A percentile compares a stretch with the other conserved stretches of the same genome.
phyloP scores from a whole-genome alignment of 2,329 filamentous ascomycete genomes.

The Alternaria triticina region DNA sequence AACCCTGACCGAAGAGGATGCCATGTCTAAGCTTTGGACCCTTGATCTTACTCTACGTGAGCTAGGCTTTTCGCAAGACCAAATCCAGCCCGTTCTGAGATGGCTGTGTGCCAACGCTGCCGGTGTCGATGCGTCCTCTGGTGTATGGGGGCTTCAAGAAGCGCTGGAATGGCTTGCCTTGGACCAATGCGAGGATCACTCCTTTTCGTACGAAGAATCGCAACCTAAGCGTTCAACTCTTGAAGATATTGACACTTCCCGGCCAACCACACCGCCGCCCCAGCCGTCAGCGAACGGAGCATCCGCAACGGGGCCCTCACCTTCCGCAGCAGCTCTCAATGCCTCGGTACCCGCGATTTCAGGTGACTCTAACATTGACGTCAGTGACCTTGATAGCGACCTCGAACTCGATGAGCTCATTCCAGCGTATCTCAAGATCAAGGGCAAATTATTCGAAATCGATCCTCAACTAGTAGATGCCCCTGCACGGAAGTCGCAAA shows the following conservation, averaged over 20 bases:
- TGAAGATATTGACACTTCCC: conserved; percentile 30
- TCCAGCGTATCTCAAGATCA: conserved; percentile 77
- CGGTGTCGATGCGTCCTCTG: conserved; percentile 59
- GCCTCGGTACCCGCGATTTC: conserved; percentile 9
- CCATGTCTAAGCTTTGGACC: conserved; percentile 82
- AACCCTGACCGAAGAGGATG: conserved; percentile 72
- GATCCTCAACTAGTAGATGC: conserved; percentile 64
- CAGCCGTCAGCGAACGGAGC: neutral
- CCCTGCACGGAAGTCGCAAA: conserved; percentile 39
- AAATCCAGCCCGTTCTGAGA: conserved; percentile 39
- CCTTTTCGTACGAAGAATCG: conserved; percentile 70
- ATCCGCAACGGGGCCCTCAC: neutral
- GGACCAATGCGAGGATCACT: conserved; percentile 70
- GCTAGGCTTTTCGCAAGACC: conserved; percentile 66
- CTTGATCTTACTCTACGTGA: conserved; percentile 74
- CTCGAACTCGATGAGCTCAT: conserved; percentile 61
- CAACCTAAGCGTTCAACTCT: conserved; percentile 23
- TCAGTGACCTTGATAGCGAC: conserved; percentile 59
- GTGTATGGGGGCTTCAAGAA: conserved; percentile 85
- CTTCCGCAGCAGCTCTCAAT: neutral
- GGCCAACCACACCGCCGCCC: conserved; percentile 21
- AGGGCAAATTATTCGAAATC: conserved; percentile 60
- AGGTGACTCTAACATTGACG: conserved; percentile 43
- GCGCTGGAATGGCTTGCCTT: conserved; percentile 89
- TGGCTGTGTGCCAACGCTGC: conserved; percentile 47